phyloP scores from a whole-genome alignment of 148 eudicot genomes.

The Rhododendron ferrugineum region DNA sequence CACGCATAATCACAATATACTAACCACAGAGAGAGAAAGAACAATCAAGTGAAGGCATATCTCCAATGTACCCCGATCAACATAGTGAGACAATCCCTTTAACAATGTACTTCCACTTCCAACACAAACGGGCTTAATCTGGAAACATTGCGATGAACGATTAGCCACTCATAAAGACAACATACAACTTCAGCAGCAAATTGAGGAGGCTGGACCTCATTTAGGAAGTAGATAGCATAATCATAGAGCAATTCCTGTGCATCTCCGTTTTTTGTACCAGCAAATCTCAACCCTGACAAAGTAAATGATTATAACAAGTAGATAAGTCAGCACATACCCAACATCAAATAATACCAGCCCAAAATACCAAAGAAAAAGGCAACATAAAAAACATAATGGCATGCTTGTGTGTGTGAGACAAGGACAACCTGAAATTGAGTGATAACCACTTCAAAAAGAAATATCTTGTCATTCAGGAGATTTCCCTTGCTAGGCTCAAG shows the following conservation, averaged over 20 bases:
- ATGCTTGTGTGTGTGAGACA: not conserved
- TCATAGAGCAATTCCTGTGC: constrained; percentile 76
- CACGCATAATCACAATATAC: constrained; percentile 9
- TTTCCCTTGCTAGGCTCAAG: not conserved
- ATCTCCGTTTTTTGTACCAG: constrained; percentile 85
- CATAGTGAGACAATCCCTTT: constrained; percentile 68
- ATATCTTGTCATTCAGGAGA: not conserved
- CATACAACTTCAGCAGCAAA: constrained; percentile 14
- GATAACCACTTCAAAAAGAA: not conserved
- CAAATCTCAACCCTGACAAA: constrained; percentile 76
- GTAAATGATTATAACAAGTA: not conserved
- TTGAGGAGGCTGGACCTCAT: constrained; percentile 54
- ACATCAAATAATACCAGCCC: not conserved
- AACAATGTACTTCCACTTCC: constrained; percentile 42
- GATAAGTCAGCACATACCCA: not conserved
- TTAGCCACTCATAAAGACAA: not conserved
- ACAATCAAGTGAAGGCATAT: constrained; percentile 89
- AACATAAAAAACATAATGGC: not conserved
- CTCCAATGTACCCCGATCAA: constrained; percentile 89
- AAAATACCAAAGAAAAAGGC: not conserved
- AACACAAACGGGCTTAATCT: constrained; percentile 78
- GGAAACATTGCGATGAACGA: constrained; percentile 25
- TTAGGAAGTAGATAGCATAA: constrained; percentile 71
- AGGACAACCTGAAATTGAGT: not conserved
- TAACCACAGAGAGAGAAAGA: constrained; percentile 83